A percentile compares a stretch with the other conserved stretches of the same genome.
phyloP scores from a whole-genome alignment of 495 filamentous ascomycete species.

The Aspergillus wentii region DNA sequence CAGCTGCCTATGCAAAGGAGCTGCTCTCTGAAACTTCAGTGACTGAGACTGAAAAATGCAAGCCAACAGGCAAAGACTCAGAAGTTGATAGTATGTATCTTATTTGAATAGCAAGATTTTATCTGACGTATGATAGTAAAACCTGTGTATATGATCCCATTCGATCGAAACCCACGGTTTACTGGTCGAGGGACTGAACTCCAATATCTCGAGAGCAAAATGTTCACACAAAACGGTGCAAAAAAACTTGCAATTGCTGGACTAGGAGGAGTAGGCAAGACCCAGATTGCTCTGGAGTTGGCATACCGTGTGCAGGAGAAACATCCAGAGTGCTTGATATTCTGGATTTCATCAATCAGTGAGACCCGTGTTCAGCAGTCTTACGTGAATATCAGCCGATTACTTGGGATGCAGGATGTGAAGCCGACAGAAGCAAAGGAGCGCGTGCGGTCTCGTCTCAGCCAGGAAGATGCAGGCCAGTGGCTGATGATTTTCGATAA shows the following conservation, averaged over 20 bases:
- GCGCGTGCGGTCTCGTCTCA: conserved; percentile 25
- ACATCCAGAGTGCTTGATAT: conserved; percentile 37
- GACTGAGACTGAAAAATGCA: no score
- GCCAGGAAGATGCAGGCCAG: conserved; percentile 10
- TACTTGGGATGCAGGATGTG: conserved; percentile 15
- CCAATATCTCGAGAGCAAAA: conserved; percentile 3
- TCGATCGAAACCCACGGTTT: conserved; percentile 1
- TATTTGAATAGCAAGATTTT: no score
- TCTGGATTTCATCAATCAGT: conserved; percentile 46
- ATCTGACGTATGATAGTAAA: no score
- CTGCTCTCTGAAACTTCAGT: conserved; percentile 21
- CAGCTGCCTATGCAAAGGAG: conserved; percentile 25
- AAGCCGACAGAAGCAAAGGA: conserved; percentile 18
- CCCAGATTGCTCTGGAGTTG: conserved; percentile 46
- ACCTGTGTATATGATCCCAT: conserved; percentile 5
- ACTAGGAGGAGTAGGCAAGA: conserved; percentile 47
- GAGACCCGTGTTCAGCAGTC: conserved; percentile 37
- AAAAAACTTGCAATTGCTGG: conserved; percentile 27
- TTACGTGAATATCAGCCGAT: conserved; percentile 32
- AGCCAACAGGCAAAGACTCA: no score
- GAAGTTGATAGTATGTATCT: no score
- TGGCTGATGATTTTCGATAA: conserved; percentile 43
- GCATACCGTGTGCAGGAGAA: conserved; percentile 34
- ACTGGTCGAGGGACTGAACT: conserved; percentile 1
- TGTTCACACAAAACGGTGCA: background rate